Evolutionary conservation across 768 basidiomycete genomes (phyloP), one percentile per base, ranked within the genome.

Genomic region (Mycena vulgaris): DNA sequence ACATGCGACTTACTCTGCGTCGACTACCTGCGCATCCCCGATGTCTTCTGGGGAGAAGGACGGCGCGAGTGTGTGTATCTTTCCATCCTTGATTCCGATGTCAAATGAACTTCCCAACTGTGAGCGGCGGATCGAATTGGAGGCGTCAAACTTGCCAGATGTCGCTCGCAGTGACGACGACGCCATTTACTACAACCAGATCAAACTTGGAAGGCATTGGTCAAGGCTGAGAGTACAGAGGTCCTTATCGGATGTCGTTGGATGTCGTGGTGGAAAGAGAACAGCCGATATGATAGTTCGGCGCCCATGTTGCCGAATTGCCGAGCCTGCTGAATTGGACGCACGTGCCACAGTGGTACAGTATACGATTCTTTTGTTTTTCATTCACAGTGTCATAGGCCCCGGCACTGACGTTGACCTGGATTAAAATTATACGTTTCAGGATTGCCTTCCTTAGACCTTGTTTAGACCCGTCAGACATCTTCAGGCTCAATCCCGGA

Each of bases 1-100:
- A 55, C 17, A 3, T 16, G 5, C 21, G 35, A 31, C 62, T 53
- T 33, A 63, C 62, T 63, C 39, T 13, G 62, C 62, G 17, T 63
- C 62, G 6, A 63, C 27, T 5, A 63, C 39, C n/a, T 53, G 37
- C 13, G 49, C 49, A 5, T 40, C 62, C 25, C 49, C 62, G 5
- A 63, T 52, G 13, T 63, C 49, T 40, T 63, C 62, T 7, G 19
- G 25, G 31, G 62, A 40, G 16, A 63, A 63, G 2, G 62, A 52
- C 21, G 62, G 33, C 2, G 62, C 49, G 7, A 63, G 62, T 5
- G 62, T 63, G 37, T 63, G 62, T 39, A 62, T 40, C 23, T 52
- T 62, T 35, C 61, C 61, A 37, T 53, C 51, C 51, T 63, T 63
- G 39, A 63, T 63, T 30, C 62, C 62, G 28, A 63, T 53, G 35